Base-by-base conservation (phyloP, 257 asterid genomes). In the Pogostemon cablin region DNA sequence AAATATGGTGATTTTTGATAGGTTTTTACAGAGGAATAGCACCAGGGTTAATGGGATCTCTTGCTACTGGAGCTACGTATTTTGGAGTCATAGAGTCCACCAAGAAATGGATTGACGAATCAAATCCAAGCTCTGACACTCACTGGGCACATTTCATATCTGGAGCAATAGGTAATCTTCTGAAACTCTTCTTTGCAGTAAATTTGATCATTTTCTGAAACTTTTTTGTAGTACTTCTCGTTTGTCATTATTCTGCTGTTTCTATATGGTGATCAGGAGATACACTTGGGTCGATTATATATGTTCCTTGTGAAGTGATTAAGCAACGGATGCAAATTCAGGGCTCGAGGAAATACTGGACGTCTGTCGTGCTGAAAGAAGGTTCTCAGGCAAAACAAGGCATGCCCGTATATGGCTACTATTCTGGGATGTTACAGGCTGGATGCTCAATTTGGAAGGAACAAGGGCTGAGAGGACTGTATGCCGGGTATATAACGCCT, bases 251-350 rank as follows among this genome's bases (percentile, higher is more conserved):
- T 46, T 35, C 57, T 34, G 70, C 20, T 41, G 38, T 78, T 65
- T 56, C 72, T 10, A 34, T 67, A 15, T 76, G 56, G 56, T 64
- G 71, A 72, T 75, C 86, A 90, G 96, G 96, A 62, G 96, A 90
- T 80, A 87, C 96, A 3, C 89, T 90, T 57, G 96, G 95, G 55
- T 90, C 96, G 37, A 68, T 87, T 66, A 65, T 90, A 61, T 90
- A 90, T 32, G 92, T 90, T 71, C 96, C 96, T 25, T 90, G 96
- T 60, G 96, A 90, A 81, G 96, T 90, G 79, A 86, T 90, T 79
- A 90, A 90, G 85, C 96, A 90, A 67, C 88, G 95, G 5, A 90
- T 90, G 96, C 96, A 90, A 80, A 87, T 90, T 62, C 96, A 90
- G 70, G 96, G 96, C 67, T 80, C 96, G 61, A 84, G 75, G 74